These are phyloP conservation scores for Mycena olivaceomarginata DNA, from an alignment of 768 basidiomycete species.

Conservation along the genomic window DNA sequence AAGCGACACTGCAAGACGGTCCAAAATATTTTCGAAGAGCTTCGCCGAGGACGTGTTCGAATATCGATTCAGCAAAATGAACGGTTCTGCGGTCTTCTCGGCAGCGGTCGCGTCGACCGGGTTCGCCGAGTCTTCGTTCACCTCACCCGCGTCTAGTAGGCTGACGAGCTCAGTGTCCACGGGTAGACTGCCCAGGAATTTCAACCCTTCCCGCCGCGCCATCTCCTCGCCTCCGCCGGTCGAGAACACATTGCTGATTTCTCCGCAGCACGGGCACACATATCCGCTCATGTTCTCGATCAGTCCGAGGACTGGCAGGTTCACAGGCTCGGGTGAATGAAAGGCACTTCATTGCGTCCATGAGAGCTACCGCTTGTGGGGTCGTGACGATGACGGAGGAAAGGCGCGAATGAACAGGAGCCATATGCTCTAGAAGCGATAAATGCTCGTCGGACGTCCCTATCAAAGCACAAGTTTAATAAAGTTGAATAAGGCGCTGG, in stretches of 20 bases:
- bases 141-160: constrained; percentile 83
- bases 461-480: constrained; percentile 58
- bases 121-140: constrained; percentile 39
- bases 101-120: constrained; percentile 44
- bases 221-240: constrained; percentile 94
- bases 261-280: constrained; percentile 97
- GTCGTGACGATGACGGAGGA: constrained; percentile 96
- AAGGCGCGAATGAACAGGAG: constrained; percentile 86
- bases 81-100: constrained; percentile 55
- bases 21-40: constrained; percentile 79
- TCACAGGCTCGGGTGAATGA: constrained; percentile 94
- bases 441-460: constrained; percentile 99
- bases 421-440: constrained; percentile 94
- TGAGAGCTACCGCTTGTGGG: constrained; percentile 96
- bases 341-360: constrained; percentile 97
- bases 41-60: constrained; percentile 79
- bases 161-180: constrained; percentile 95
- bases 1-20: constrained; percentile 58
- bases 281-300: constrained; percentile 99
- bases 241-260: constrained; percentile 96
- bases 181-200: constrained; percentile 92
- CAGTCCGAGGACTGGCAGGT: constrained; percentile 91
- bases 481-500: constrained; percentile 29
- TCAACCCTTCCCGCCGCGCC: constrained; percentile 83
- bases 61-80: constrained; percentile 78